phyloP scores from a whole-genome alignment of 306 rosid species.

The Sicyos baderoa region DNA sequence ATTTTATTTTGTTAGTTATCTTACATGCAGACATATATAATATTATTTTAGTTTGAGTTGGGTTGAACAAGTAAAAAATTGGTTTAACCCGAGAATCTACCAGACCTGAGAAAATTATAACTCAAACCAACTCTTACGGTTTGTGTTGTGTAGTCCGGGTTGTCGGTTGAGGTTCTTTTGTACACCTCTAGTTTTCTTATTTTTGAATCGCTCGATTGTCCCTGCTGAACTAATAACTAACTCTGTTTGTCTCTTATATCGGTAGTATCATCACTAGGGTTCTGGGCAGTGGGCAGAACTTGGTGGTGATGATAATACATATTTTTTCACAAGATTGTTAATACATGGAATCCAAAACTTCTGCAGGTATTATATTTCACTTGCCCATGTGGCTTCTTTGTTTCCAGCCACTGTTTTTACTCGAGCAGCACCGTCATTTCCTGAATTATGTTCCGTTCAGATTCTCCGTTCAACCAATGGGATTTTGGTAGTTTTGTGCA shows the following conservation, averaged over 20 bases:
- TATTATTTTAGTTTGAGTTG: too few relatives aligned
- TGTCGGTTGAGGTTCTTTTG: too few relatives aligned
- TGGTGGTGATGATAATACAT: not conserved
- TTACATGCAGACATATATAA: too few relatives aligned
- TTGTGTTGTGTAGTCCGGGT: too few relatives aligned
- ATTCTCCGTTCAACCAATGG: conserved; percentile 69
- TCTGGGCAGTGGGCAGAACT: not conserved
- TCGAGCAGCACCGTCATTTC: conserved; percentile 41
- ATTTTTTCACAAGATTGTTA: conserved; percentile 10
- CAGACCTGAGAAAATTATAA: too few relatives aligned
- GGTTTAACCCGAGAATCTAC: too few relatives aligned
- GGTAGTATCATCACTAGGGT: not conserved
- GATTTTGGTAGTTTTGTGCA: conserved; percentile 56
- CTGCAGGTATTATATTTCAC: conserved; percentile 95
- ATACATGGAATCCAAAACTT: conserved; percentile 25
- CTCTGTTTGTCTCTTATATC: not conserved
- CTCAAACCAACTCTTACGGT: too few relatives aligned
- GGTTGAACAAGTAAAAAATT: too few relatives aligned
- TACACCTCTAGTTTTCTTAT: not conserved
- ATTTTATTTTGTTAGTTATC: too few relatives aligned
- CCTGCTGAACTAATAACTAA: not conserved
- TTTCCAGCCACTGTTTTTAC: conserved; percentile 51
- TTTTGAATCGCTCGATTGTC: not conserved
- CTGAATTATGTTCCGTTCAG: conserved; percentile 49
- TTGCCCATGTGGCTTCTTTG: conserved; percentile 81